Evolutionary conservation across 768 basidiomycete species (phyloP).

Genomic region (Naematelia aurantialba): DNA sequence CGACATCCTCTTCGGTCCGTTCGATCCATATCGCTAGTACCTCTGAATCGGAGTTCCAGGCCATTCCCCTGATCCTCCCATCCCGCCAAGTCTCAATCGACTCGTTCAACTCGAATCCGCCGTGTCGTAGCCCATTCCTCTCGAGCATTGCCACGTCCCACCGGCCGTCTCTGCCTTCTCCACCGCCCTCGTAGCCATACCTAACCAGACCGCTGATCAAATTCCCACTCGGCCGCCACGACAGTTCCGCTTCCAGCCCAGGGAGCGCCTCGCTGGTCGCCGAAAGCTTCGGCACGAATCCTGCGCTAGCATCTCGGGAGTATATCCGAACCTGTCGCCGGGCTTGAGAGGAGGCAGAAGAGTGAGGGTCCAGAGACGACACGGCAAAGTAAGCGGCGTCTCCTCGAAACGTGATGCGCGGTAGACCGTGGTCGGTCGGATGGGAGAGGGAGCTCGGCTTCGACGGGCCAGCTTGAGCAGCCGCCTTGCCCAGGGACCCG

Average conservation of each 20-base stretch:
- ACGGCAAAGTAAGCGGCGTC: slow-evolving; percentile 86
- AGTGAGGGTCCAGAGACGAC: slow-evolving; percentile 62
- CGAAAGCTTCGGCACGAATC: slow-evolving; percentile 56
- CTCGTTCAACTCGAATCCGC: slow-evolving; percentile 70
- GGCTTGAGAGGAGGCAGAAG: slow-evolving; percentile 33
- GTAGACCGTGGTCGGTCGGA: slow-evolving; percentile 66
- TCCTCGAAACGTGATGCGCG: slow-evolving; percentile 87
- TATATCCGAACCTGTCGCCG: slow-evolving; percentile 69
- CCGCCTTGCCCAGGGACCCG: slow-evolving; percentile 84
- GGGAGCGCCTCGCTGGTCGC: slow-evolving; percentile 78
- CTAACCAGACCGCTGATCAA: slow-evolving; percentile 76
- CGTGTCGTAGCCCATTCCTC: slow-evolving; percentile 86
- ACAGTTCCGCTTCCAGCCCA: slow-evolving; percentile 72
- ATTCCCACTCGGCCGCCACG: slow-evolving; percentile 87
- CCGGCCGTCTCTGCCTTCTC: slow-evolving; percentile 57
- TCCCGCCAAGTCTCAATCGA: slow-evolving; percentile 32
- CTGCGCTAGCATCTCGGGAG: slow-evolving; percentile 60
- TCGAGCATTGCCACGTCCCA: slow-evolving; percentile 94
- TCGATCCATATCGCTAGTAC: slow-evolving; percentile 83
- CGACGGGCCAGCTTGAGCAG: slow-evolving; percentile 56
- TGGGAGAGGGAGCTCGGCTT: slow-evolving; percentile 53
- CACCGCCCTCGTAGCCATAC: slow-evolving; percentile 68
- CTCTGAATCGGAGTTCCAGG: slow-evolving; percentile 85
- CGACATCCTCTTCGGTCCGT: slow-evolving; percentile 62
- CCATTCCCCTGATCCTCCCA: slow-evolving; percentile 64